Conservation (phyloP, 208 protist species). For the Trypanosoma platydactyli region DNA sequence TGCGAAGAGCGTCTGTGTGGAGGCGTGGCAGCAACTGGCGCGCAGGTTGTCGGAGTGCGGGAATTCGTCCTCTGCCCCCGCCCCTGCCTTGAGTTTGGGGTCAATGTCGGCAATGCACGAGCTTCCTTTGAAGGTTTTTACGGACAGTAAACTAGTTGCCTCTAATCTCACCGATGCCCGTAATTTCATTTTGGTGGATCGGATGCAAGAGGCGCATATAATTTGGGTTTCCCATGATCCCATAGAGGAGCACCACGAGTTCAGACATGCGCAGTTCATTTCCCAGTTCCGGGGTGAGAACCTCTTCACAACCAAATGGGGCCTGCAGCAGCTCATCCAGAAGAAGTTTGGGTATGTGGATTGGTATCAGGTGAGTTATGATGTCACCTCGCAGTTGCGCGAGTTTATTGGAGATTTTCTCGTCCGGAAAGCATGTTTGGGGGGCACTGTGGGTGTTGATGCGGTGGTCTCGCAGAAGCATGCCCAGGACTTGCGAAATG, state of each 20-base stretch:
- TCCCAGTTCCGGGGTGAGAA: conserved; percentile 36
- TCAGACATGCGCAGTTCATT: conserved; percentile 23
- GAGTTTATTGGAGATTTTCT: conserved; percentile 39
- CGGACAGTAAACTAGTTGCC: conserved; percentile 31
- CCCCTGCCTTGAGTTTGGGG: neutral
- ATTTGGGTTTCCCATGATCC: conserved; percentile 43
- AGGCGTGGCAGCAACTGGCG: conserved; percentile 27
- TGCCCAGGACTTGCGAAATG: conserved; percentile 4
- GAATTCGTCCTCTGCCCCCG: neutral
- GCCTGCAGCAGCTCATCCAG: conserved; percentile 30
- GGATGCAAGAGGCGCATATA: conserved; percentile 43
- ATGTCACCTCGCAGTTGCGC: conserved; percentile 30
- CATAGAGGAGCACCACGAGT: conserved; percentile 22
- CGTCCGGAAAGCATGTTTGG: conserved; percentile 20
- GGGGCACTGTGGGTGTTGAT: neutral
- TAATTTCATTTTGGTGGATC: conserved; percentile 37
- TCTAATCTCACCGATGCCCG: conserved; percentile 14
- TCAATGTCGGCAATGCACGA: neutral
- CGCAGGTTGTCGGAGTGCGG: neutral
- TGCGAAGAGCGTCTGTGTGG: conserved; percentile 29
- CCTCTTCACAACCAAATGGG: conserved; percentile 34
- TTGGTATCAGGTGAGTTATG: conserved; percentile 42
- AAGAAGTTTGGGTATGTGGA: conserved; percentile 22
- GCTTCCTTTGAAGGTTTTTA: conserved; percentile 28
- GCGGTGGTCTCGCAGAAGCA: conserved; percentile 12